Evolutionary conservation across 495 filamentous ascomycete genomes (phyloP).

Genomic region (Aspergillus haitiensis): DNA sequence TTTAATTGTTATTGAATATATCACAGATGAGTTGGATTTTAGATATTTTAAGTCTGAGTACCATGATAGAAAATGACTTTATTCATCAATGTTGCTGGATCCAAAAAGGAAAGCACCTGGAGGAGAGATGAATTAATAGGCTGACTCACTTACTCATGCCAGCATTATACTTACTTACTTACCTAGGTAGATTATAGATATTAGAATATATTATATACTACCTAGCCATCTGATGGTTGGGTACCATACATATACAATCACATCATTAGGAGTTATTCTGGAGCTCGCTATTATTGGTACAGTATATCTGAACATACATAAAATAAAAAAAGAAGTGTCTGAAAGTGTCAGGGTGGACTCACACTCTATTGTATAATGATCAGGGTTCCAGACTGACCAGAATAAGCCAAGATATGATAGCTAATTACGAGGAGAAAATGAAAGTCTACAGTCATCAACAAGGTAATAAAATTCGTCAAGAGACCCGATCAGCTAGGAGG

Average conservation of each 20-base stretch:
- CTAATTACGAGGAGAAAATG: not conserved
- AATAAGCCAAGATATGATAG: not conserved
- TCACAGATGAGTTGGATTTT: not conserved
- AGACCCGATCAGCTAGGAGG: conserved; percentile 42
- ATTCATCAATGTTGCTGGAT: no score
- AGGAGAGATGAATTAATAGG: not conserved
- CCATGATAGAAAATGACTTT: not conserved
- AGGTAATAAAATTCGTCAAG: conserved; percentile 27
- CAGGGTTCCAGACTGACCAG: no score
- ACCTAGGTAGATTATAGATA: no score
- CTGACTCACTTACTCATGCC: not conserved
- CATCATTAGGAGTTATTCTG: not conserved
- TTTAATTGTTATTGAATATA: conserved; percentile 19
- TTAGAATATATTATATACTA: no score
- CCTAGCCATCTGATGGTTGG: not conserved
- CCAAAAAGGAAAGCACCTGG: no score
- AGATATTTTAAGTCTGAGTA: not conserved
- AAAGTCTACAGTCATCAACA: conserved; percentile 9
- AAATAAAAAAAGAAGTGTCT: not conserved
- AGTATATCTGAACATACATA: not conserved
- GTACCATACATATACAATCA: not conserved
- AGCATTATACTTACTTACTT: no score
- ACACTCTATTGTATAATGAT: not conserved
- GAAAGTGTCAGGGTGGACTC: not conserved
- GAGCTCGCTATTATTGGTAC: not conserved